Evolutionary conservation across 129 eudicot species (phyloP).

Genomic region (Logfia minima): DNA sequence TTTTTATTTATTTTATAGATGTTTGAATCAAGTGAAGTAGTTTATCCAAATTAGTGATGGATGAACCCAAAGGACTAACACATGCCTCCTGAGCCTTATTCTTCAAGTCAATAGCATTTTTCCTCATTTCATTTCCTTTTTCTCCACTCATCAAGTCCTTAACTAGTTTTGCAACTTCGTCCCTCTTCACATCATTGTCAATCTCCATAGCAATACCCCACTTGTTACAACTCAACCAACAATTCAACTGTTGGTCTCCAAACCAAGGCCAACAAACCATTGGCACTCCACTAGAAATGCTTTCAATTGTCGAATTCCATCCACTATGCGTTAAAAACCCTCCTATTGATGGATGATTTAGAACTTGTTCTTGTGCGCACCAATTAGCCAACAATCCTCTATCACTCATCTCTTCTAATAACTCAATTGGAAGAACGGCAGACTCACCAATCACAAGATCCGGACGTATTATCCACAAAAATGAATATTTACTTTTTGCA

Average conservation of each 20-base stretch:
- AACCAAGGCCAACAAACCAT: conserved; percentile 34
- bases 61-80: conserved; percentile 18
- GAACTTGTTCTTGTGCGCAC: conserved; percentile 30
- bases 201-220: conserved; percentile 31
- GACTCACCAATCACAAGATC: conserved; percentile 12
- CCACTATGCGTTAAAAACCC: conserved; percentile 30
- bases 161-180: conserved; percentile 7
- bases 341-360: not conserved
- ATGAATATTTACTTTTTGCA: conserved; percentile 43
- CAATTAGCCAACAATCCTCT: conserved; percentile 25
- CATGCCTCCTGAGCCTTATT: conserved; percentile 19
- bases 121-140: conserved; percentile 24
- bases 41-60: conserved; percentile 33
- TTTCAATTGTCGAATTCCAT: conserved; percentile 12
- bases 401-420: conserved; percentile 4
- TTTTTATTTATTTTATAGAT: not conserved
- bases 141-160: conserved; percentile 28
- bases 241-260: conserved; percentile 27
- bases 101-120: conserved; percentile 14
- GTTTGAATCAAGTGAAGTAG: conserved; percentile 21
- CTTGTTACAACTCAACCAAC: conserved; percentile 22
- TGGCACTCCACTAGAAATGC: conserved; percentile 2
- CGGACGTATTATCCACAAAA: conserved; percentile 20
- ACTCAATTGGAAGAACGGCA: conserved; percentile 4
- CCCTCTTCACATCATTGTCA: conserved; percentile 32